A percentile compares a stretch with the other conserved stretches of the same genome.
Conservation (phyloP, 2,329 filamentous ascomycete genomes). For the Monosporascus sp. region DNA sequence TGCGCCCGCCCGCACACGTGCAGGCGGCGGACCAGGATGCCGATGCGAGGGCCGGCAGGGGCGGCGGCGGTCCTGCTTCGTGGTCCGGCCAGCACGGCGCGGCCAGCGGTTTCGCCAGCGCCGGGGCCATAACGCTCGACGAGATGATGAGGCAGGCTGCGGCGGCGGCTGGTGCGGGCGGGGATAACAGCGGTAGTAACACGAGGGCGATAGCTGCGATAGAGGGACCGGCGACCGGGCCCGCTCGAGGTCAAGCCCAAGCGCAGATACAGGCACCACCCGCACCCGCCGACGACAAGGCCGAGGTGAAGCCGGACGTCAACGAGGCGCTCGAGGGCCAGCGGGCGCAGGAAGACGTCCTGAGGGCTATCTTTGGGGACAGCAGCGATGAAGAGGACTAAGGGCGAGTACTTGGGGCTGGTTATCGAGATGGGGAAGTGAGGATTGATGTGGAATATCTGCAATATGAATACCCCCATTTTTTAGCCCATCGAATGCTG, state of each 20-base stretch:
- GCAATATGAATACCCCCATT: background rate
- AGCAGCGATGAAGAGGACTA: slow-evolving; percentile 57
- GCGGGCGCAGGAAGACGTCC: slow-evolving; percentile 73
- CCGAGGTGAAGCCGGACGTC: slow-evolving; percentile 61
- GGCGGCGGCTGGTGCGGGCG: background rate
- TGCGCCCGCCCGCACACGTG: slow-evolving; percentile 69
- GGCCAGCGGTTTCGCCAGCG: slow-evolving; percentile 3
- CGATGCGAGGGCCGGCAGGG: slow-evolving; percentile 8
- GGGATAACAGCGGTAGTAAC: background rate
- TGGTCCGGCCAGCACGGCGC: slow-evolving; percentile 6
- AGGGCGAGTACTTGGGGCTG: slow-evolving; percentile 5
- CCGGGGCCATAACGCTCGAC: slow-evolving; percentile 25
- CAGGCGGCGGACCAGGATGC: slow-evolving; percentile 44
- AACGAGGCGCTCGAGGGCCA: slow-evolving; percentile 76
- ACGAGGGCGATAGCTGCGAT: background rate
- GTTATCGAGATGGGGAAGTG: background rate
- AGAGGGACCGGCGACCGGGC: slow-evolving; percentile 1
- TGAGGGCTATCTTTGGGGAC: slow-evolving; percentile 91
- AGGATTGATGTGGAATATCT: background rate
- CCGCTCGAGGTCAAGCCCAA: too few species aligned
- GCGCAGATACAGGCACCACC: too few species aligned
- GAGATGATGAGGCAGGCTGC: slow-evolving; percentile 26
- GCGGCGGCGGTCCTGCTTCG: slow-evolving; percentile 15
- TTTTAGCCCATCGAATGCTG: too few species aligned
- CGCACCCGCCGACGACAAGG: slow-evolving; percentile 6